Evolutionary conservation across 148 eudicot genomes (phyloP), one percentile per base, ranked within the genome.

Genomic region (Nepenthes mirabilis): DNA sequence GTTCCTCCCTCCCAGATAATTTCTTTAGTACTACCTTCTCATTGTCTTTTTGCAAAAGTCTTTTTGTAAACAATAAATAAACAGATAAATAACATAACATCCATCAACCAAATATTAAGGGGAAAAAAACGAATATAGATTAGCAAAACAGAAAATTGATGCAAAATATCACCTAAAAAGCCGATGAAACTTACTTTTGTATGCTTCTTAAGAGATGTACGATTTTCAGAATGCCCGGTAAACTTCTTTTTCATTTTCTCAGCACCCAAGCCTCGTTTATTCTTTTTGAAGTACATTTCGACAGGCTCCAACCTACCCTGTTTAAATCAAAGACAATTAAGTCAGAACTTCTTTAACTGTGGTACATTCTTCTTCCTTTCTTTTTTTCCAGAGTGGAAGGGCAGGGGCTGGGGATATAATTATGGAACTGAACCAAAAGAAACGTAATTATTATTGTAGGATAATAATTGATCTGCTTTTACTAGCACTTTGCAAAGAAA

Each of bases 241-340:
- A 64, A 55, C 76, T 74, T 80, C 74, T 77, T 82, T 56, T 68
- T 80, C 14, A 55, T 56, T 34, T 75, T 85, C 11, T 82, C 89
- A 52, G 95, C 87, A 72, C 97, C 97, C 64, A 91, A 49, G 11
- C 97, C 97, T 66, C 79, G 72, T 72, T 83, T 87, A 67, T 87
- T 84, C 67, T 74, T 87, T 74, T 81, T 84, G 14, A 80, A 34
- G 64, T 65, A 59, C 58, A 95, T 68, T 65, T 79, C 73, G 58
- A 90, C 58, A 56, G 97, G 97, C 72, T 90, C 95, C 76, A 87
- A 72, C 63, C 97, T 79, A 58, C 97, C 95, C 95, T 90, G 82
- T 74, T 64, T 52, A 54, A 65, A 65, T 40, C 45, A 68, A n/a
- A 47, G 36, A 55, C 43, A 48, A 45, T 45, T 34, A 51, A 60